Evolutionary conservation across 192 early-diverging fungal species (phyloP).

Genomic region (Funneliformis mosseae): DNA sequence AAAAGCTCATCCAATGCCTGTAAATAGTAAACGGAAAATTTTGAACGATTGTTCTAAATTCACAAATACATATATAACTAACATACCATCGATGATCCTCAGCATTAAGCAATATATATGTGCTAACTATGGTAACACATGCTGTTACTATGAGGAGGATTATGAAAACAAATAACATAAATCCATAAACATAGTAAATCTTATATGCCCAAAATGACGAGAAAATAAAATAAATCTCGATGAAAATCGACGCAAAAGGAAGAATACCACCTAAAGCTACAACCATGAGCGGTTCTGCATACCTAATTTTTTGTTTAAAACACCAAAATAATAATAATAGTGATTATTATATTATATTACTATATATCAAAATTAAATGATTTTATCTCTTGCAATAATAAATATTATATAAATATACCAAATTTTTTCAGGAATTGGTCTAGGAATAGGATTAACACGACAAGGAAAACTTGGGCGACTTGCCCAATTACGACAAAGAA

Average conservation of each 20-base stretch:
- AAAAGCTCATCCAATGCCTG: constrained; percentile 78
- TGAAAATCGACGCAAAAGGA: constrained; percentile 80
- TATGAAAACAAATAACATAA: constrained; percentile 71
- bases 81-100: constrained; percentile 79
- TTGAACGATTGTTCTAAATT: neutral
- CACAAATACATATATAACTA: neutral
- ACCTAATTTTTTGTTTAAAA: neutral
- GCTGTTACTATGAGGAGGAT: constrained; percentile 72
- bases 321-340: too few relatives aligned
- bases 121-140: constrained; percentile 71
- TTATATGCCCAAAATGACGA: constrained; percentile 77
- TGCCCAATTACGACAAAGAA: constrained; percentile 67
- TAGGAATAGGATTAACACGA: constrained; percentile 77
- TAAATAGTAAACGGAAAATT: neutral
- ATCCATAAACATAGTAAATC: constrained; percentile 82
- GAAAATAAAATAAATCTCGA: constrained; percentile 86
- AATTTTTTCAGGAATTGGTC: constrained; percentile 74
- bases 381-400: too few relatives aligned
- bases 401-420: constrained; percentile 52
- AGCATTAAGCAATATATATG: constrained; percentile 76
- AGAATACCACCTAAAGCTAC: constrained; percentile 66
- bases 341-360: too few relatives aligned
- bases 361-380: too few relatives aligned
- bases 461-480: constrained; percentile 69
- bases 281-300: constrained; percentile 61